Evolutionary conservation across 1,139 yeast species (phyloP).

Genomic region (Taphrina communis): DNA sequence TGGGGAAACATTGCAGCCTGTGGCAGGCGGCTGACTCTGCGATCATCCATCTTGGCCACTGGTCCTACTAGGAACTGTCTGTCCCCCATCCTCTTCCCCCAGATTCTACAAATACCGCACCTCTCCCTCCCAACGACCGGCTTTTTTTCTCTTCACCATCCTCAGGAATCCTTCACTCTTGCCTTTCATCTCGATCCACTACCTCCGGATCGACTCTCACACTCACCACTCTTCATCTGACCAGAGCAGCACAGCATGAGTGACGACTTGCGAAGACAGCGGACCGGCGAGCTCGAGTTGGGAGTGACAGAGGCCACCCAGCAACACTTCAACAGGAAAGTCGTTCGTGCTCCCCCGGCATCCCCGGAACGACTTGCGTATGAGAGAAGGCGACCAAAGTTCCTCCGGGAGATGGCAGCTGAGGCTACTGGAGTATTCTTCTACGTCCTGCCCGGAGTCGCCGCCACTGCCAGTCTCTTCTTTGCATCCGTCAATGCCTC

Average conservation of each 20-base stretch:
- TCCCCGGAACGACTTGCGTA: constrained; percentile 20
- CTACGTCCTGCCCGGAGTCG: constrained; percentile 39
- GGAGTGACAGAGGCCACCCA: constrained; percentile 37
- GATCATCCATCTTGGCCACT: no score
- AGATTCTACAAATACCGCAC: no score
- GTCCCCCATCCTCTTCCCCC: no score
- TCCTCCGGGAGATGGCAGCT: constrained; percentile 36
- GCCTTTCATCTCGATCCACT: neutral
- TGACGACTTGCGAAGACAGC: constrained; percentile 32
- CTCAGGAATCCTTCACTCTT: neutral
- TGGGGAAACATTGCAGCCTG: no score
- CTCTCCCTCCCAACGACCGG: no score
- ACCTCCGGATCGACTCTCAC: neutral
- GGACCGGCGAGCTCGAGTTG: constrained; percentile 39
- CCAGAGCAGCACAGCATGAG: constrained; percentile 12
- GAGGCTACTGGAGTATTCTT: constrained; percentile 39
- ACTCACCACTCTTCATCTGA: no score
- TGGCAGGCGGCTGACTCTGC: no score
- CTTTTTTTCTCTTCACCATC: no score
- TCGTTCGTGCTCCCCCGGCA: constrained; percentile 35
- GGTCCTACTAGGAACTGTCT: no score
- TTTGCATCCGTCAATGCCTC: constrained; percentile 19
- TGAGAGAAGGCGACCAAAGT: constrained; percentile 25
- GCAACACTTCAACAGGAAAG: constrained; percentile 22
- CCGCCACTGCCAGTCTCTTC: constrained; percentile 20